Conservation (phyloP, 139 green algal species). For the Haematococcus lacustris region DNA sequence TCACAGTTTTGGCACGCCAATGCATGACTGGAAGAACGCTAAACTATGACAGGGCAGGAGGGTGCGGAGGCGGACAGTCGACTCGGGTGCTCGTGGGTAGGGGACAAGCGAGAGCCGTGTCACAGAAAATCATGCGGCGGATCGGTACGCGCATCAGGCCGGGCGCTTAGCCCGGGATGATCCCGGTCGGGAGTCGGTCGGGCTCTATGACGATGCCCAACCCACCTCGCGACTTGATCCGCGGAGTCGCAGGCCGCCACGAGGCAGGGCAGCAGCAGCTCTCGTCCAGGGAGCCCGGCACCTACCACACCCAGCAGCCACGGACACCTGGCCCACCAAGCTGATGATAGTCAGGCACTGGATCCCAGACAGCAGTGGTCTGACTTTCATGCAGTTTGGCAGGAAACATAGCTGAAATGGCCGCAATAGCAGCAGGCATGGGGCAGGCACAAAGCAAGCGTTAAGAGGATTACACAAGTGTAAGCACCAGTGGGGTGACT, state of each 20-base stretch:
- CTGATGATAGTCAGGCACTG: neutral
- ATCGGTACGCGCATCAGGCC: neutral
- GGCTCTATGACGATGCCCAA: neutral
- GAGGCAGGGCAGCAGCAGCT: constrained; percentile 54
- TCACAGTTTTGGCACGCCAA: neutral
- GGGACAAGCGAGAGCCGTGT: neutral
- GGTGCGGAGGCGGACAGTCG: too few relatives aligned
- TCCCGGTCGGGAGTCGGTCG: too few relatives aligned
- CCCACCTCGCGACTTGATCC: constrained; percentile 43
- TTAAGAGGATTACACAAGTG: too few relatives aligned
- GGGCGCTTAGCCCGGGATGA: neutral
- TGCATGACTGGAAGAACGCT: neutral
- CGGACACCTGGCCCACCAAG: neutral
- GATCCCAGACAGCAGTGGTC: neutral
- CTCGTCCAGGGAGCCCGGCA: constrained; percentile 2
- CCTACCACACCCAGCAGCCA: neutral
- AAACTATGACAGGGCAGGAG: too few relatives aligned
- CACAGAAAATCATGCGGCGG: neutral
- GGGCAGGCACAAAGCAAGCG: neutral
- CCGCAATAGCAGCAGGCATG: neutral
- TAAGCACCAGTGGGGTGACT: too few relatives aligned
- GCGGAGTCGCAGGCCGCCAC: constrained; percentile 49
- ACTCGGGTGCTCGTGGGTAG: neutral
- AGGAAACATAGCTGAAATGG: neutral
- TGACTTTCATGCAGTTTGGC: neutral